A percentile compares a stretch with the other conserved stretches of the same genome.
phyloP scores from a whole-genome alignment of 345 rosid genomes.

The Heritiera fomes region DNA sequence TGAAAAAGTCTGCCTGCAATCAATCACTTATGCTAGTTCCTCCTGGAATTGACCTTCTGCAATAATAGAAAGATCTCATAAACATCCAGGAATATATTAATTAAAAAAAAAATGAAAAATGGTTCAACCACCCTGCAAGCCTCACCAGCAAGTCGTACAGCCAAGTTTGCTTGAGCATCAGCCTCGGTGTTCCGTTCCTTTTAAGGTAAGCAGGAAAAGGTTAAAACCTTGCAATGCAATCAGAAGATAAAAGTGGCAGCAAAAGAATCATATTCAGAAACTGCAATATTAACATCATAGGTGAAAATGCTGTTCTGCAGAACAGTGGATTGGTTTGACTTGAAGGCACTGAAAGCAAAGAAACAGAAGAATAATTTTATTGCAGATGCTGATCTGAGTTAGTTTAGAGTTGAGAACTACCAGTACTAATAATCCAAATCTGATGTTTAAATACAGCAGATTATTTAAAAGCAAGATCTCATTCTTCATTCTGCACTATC shows the following conservation, averaged over 20 bases:
- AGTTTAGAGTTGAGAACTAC: background rate
- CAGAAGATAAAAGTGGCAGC: slow-evolving; percentile 10
- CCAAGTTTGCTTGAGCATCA: slow-evolving; percentile 85
- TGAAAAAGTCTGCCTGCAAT: slow-evolving; percentile 9
- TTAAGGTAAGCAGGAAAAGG: slow-evolving; percentile 23
- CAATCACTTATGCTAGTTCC: slow-evolving; percentile 25
- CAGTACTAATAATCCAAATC: background rate
- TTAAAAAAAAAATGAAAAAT: background rate
- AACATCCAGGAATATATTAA: slow-evolving; percentile 14
- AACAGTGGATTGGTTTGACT: background rate
- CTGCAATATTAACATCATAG: background rate
- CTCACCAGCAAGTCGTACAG: slow-evolving; percentile 68
- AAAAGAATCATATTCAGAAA: background rate
- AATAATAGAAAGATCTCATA: slow-evolving; percentile 16
- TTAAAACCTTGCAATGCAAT: slow-evolving; percentile 12
- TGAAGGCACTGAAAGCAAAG: background rate
- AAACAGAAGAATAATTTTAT: background rate
- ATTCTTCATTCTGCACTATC: background rate
- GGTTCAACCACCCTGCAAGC: slow-evolving; percentile 18
- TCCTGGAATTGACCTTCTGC: slow-evolving; percentile 67
- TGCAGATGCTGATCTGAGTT: background rate
- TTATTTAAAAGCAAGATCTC: background rate
- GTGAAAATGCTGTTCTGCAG: background rate
- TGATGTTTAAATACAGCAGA: too few relatives aligned
- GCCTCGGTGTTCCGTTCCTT: slow-evolving; percentile 73